Evolutionary conservation across 306 rosid species (phyloP).

Genomic region (Fragaria iinumae): DNA sequence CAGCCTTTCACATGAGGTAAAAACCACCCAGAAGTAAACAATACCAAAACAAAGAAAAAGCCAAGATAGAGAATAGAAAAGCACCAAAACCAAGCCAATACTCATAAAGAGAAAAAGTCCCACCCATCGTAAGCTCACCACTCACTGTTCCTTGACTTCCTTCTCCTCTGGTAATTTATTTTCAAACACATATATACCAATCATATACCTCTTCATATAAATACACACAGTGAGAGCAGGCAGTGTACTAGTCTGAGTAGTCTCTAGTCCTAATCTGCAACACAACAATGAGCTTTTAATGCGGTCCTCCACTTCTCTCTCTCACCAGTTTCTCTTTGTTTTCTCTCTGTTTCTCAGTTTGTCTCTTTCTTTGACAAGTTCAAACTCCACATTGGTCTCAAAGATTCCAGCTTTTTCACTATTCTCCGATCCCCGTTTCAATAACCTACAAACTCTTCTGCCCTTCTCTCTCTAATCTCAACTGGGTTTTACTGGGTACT

Average conservation of each 20-base stretch:
- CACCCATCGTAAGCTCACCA: neutral
- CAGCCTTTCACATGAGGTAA: neutral
- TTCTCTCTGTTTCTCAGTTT: neutral
- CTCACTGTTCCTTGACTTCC: neutral
- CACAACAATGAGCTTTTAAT: slow-evolving; percentile 19
- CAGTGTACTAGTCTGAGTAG: neutral
- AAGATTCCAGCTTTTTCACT: slow-evolving; percentile 10
- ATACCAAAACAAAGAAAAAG: neutral
- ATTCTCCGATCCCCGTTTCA: slow-evolving; percentile 34
- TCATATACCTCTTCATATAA: neutral
- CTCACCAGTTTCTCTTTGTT: slow-evolving; percentile 6
- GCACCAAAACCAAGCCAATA: neutral
- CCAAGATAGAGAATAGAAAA: neutral
- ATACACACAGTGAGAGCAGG: neutral
- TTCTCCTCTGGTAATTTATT: neutral
- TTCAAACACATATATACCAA: neutral
- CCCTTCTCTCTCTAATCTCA: neutral
- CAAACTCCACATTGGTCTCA: slow-evolving; percentile 2
- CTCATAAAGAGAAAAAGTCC: neutral
- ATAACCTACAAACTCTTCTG: neutral
- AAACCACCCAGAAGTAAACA: neutral
- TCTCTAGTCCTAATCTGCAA: neutral
- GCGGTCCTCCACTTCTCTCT: slow-evolving; percentile 18
- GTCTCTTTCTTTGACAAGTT: slow-evolving; percentile 18
- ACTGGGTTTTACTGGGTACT: neutral